A percentile compares a stretch with the other conserved stretches of the same genome.
Conservation (phyloP, 2,329 filamentous ascomycete species). For the Diplocarpon mali region DNA sequence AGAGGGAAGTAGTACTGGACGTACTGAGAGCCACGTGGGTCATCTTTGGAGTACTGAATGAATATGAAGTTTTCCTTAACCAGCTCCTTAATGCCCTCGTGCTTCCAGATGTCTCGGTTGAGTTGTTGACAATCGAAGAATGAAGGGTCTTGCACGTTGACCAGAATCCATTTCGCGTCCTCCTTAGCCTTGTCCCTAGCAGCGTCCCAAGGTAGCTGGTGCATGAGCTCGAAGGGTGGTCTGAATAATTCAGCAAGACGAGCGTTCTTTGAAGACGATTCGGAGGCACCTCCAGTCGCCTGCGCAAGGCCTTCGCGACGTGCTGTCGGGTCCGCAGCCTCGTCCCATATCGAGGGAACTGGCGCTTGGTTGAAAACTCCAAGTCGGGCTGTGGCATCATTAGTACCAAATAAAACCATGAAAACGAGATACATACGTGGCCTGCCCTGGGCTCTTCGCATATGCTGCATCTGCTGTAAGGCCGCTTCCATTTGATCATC, state of each 20-base stretch:
- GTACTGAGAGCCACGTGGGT: constrained; percentile 67
- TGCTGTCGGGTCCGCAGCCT: constrained; percentile 31
- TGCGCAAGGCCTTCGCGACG: constrained; percentile 43
- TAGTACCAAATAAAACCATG: constrained; percentile 11
- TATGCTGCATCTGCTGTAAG: constrained; percentile 23
- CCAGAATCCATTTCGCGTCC: constrained; percentile 84
- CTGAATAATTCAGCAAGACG: constrained; percentile 85
- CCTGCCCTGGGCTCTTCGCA: constrained; percentile 27
- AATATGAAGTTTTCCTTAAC: constrained; percentile 91
- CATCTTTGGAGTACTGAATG: constrained; percentile 84
- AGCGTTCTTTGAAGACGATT: constrained; percentile 57
- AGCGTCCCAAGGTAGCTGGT: constrained; percentile 66
- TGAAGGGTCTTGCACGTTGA: constrained; percentile 88
- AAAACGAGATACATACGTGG: constrained; percentile 2
- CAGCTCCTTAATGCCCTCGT: constrained; percentile 64
- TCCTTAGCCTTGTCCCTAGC: constrained; percentile 80
- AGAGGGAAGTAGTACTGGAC: constrained; percentile 79
- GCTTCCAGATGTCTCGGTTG: constrained; percentile 95
- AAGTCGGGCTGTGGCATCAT: constrained; percentile 29
- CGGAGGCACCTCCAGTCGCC: constrained; percentile 54
- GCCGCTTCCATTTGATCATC: constrained; percentile 29
- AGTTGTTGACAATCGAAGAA: constrained; percentile 91
- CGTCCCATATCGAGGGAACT: constrained; percentile 37
- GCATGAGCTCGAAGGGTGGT: constrained; percentile 85
- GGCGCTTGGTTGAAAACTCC: constrained; percentile 61